Evolutionary conservation across 139 green algal genomes (phyloP).

Genomic region (Tetraselmis chui): DNA sequence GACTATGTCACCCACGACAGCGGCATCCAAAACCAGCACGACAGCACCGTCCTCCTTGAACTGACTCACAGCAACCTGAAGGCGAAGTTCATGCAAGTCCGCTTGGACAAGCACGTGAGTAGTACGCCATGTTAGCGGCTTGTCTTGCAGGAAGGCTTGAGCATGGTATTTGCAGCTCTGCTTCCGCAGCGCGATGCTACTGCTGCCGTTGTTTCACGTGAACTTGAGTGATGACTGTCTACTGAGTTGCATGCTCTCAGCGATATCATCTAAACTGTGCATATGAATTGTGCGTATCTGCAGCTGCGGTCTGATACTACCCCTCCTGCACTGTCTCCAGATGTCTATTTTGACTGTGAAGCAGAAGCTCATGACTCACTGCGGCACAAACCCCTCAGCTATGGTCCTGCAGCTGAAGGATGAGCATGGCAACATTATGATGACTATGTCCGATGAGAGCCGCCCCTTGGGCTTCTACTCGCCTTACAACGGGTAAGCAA

Average conservation of each 20-base stretch:
- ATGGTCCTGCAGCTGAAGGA: constrained; percentile 86
- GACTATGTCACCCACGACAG: constrained; percentile 47
- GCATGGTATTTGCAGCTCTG: too few relatives aligned
- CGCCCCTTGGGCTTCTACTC: constrained; percentile 93
- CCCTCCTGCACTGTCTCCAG: constrained; percentile 41
- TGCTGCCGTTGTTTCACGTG: too few relatives aligned
- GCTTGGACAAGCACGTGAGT: constrained; percentile 81
- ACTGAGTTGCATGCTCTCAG: too few relatives aligned
- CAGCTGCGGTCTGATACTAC: too few relatives aligned
- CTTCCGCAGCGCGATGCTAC: too few relatives aligned
- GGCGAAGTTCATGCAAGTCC: constrained; percentile 84
- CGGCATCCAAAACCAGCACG: constrained; percentile 49
- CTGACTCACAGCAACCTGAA: constrained; percentile 91
- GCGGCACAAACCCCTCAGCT: constrained; percentile 62
- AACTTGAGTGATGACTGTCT: not conserved
- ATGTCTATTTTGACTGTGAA: constrained; percentile 79
- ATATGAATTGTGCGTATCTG: too few relatives aligned
- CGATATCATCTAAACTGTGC: too few relatives aligned
- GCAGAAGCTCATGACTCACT: constrained; percentile 81
- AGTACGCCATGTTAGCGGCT: too few relatives aligned
- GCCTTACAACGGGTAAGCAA: constrained; percentile 65
- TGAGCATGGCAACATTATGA: constrained; percentile 39
- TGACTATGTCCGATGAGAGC: constrained; percentile 44
- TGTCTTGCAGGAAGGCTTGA: too few relatives aligned
- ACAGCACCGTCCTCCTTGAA: constrained; percentile 79